Conservation (phyloP, 148 eudicot species). For the Euryodendron excelsum region DNA sequence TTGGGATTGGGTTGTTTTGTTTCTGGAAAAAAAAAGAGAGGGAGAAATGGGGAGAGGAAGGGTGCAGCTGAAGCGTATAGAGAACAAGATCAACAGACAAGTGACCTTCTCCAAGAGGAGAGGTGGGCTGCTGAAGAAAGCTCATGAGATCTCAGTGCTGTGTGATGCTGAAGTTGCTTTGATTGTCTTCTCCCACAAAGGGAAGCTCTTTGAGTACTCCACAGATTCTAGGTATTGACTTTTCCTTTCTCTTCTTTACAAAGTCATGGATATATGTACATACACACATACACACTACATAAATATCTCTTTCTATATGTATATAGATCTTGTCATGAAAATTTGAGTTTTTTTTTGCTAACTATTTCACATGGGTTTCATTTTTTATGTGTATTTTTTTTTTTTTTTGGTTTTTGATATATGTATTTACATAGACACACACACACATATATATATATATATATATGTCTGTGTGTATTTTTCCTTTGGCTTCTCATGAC, state of each 20-base stretch:
- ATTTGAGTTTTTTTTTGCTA: too few species aligned
- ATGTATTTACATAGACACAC: too few species aligned
- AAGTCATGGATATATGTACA: too few species aligned
- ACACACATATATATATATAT: too few species aligned
- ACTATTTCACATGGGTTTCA: neutral
- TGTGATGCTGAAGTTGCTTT: conserved; percentile 44
- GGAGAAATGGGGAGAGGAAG: conserved; percentile 24
- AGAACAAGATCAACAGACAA: conserved; percentile 48
- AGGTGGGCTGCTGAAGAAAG: conserved; percentile 38
- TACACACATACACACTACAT: too few species aligned
- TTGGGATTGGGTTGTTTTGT: neutral
- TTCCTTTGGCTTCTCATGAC: neutral
- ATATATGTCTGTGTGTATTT: too few species aligned
- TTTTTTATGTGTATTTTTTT: too few species aligned
- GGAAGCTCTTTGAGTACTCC: conserved; percentile 42
- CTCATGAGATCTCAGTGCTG: conserved; percentile 43
- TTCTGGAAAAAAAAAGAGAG: neutral
- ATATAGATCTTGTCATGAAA: neutral
- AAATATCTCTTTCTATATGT: neutral
- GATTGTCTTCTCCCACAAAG: conserved; percentile 39
- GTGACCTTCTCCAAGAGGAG: conserved; percentile 47
- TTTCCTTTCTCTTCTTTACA: neutral
- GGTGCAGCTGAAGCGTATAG: conserved; percentile 36
- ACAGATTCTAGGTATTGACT: conserved; percentile 31
- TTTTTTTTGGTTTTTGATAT: too few species aligned